Conservation (phyloP, 345 rosid species). For the Bruguiera gymnorhiza region DNA sequence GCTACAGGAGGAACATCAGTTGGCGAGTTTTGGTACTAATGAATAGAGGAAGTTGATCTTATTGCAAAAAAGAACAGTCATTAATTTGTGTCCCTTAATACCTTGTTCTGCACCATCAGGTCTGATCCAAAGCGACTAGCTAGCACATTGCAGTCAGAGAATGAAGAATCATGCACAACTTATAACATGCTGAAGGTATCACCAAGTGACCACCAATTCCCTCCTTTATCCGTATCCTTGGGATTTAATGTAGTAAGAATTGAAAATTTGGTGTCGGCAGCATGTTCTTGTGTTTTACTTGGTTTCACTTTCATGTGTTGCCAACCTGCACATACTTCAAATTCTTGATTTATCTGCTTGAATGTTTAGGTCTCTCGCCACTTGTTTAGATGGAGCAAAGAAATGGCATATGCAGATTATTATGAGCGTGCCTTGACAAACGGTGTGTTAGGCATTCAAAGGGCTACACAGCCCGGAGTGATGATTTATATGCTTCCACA, state of each 20-base stretch:
- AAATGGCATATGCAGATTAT: slow-evolving; percentile 79
- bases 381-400: slow-evolving; percentile 91
- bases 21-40: slow-evolving; percentile 71
- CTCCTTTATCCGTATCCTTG: background rate
- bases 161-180: slow-evolving; percentile 93
- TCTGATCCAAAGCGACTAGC: slow-evolving; percentile 78
- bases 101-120: slow-evolving; percentile 41
- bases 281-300: background rate
- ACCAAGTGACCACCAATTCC: background rate
- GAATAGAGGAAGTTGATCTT: background rate
- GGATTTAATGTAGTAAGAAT: no score
- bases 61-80: background rate
- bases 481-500: slow-evolving; percentile 98
- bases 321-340: background rate
- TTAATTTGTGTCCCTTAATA: slow-evolving; percentile 7
- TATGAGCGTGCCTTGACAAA: slow-evolving; percentile 88
- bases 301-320: background rate
- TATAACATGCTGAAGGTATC: slow-evolving; percentile 92
- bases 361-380: slow-evolving; percentile 72
- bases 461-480: slow-evolving; percentile 83
- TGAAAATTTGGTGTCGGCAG: no score
- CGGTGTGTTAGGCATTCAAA: slow-evolving; percentile 85
- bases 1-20: slow-evolving; percentile 93
- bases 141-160: slow-evolving; percentile 49
- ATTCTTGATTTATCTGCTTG: background rate